Percentiles rank a stretch among this genome's conserved stretches.
These are phyloP conservation scores for Actinomucor elegans DNA, from an alignment of 371 early-diverging fungal genomes.

Conservation along the genomic window DNA sequence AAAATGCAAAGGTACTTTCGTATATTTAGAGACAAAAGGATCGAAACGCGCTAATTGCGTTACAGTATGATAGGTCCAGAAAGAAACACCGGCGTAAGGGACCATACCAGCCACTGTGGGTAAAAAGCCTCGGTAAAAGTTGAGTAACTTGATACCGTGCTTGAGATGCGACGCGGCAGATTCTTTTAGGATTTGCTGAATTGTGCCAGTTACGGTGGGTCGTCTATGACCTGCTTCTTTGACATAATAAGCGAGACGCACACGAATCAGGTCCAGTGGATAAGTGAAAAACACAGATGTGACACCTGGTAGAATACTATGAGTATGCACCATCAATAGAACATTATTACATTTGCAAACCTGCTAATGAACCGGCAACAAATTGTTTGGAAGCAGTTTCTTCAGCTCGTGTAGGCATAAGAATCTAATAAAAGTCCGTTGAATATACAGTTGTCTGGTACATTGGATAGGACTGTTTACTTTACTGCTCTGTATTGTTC, in stretches of 20 bases:
- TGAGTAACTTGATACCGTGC: constrained; percentile 40
- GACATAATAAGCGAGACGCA: constrained; percentile 89
- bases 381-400: constrained; percentile 66
- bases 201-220: constrained; percentile 36
- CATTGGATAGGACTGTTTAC: neutral
- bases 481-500: constrained; percentile 82
- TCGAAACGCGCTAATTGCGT: constrained; percentile 58
- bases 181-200: constrained; percentile 57
- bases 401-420: constrained; percentile 69
- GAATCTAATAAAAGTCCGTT: constrained; percentile 28
- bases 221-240: constrained; percentile 31
- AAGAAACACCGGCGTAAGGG: constrained; percentile 95
- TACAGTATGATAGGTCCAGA: constrained; percentile 72
- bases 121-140: constrained; percentile 93
- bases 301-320: constrained; percentile 59
- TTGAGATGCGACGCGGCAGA: constrained; percentile 39
- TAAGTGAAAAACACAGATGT: constrained; percentile 92
- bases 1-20: constrained; percentile 19
- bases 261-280: constrained; percentile 92
- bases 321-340: too few species aligned
- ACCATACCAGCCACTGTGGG: constrained; percentile 93
- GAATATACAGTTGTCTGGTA: neutral
- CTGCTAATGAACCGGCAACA: constrained; percentile 79
- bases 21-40: constrained; percentile 33
- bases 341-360: constrained; percentile 31